These are phyloP conservation scores for Acanthamoeba sp. DNA, from an alignment of 208 protist genomes.

Conservation along the genomic window DNA sequence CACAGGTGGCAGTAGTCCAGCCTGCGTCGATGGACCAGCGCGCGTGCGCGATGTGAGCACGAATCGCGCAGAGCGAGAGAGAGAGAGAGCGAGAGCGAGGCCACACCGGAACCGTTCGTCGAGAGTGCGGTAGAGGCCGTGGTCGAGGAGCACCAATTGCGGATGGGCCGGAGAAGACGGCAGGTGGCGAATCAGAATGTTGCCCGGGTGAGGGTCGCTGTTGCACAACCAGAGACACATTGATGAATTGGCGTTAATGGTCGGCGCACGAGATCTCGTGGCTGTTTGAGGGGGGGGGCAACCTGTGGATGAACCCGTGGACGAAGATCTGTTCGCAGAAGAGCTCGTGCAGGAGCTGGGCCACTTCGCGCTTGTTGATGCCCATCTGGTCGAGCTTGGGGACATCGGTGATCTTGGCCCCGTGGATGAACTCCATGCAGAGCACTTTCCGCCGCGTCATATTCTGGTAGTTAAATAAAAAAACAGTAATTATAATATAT, in stretches of 20 bases:
- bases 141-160: slow-evolving; percentile 94
- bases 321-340: slow-evolving; percentile 96
- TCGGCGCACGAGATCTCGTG: background rate
- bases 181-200: slow-evolving; percentile 91
- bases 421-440: slow-evolving; percentile 95
- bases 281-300: background rate
- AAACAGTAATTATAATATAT: background rate
- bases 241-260: background rate
- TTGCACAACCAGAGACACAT: background rate
- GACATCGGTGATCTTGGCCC: slow-evolving; percentile 84
- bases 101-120: slow-evolving; percentile 82
- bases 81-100: background rate
- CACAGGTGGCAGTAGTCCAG: slow-evolving; percentile 82
- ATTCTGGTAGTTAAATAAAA: slow-evolving; percentile 47
- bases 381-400: slow-evolving; percentile 71
- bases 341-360: slow-evolving; percentile 91
- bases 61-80: background rate
- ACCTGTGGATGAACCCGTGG: slow-evolving; percentile 93
- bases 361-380: slow-evolving; percentile 84
- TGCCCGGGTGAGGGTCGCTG: slow-evolving; percentile 92
- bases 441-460: slow-evolving; percentile 91
- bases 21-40: slow-evolving; percentile 12
- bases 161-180: background rate
- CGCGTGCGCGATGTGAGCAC: too few species aligned
- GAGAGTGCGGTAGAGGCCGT: slow-evolving; percentile 95